These are phyloP conservation scores for Serendipita sp. DNA, from an alignment of 768 basidiomycete genomes.

Conservation along the genomic window DNA sequence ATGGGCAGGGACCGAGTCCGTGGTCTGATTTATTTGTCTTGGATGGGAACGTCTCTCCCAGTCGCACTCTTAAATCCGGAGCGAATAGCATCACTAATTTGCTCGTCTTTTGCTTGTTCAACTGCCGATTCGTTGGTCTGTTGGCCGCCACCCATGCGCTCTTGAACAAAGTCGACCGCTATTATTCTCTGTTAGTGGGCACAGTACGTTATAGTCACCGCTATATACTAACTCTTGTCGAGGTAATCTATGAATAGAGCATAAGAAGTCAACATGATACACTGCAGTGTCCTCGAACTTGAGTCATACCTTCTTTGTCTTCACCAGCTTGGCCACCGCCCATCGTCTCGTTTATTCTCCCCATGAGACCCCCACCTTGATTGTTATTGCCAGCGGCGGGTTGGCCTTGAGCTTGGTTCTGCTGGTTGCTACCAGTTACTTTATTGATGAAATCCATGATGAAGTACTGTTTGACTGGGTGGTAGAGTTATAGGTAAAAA, in stretches of 20 bases:
- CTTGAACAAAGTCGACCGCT: conserved; percentile 27
- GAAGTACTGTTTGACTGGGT: neutral
- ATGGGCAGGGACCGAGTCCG: neutral
- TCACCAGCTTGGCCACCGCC: conserved; percentile 23
- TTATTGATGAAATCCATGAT: neutral
- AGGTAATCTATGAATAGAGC: conserved; percentile 17
- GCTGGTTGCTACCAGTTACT: neutral
- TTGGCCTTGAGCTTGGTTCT: neutral
- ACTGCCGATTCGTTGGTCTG: conserved; percentile 27
- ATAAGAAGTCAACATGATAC: neutral
- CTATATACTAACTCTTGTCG: conserved; percentile 22
- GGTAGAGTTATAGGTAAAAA: too few species aligned
- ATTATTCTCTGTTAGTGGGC: neutral
- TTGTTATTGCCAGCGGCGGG: neutral
- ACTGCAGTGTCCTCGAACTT: too few species aligned
- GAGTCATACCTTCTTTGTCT: conserved; percentile 21
- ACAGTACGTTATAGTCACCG: neutral
- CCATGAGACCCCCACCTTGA: conserved; percentile 17
- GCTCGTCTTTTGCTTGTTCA: conserved; percentile 28
- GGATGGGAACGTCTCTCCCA: conserved; percentile 23
- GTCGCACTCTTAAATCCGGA: conserved; percentile 22
- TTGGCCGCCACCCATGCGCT: conserved; percentile 24
- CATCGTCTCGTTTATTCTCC: conserved; percentile 18
- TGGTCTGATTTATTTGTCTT: neutral
- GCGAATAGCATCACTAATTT: conserved; percentile 23